phyloP scores from a whole-genome alignment of 2,329 filamentous ascomycete genomes.

The Meredithiella fracta region DNA sequence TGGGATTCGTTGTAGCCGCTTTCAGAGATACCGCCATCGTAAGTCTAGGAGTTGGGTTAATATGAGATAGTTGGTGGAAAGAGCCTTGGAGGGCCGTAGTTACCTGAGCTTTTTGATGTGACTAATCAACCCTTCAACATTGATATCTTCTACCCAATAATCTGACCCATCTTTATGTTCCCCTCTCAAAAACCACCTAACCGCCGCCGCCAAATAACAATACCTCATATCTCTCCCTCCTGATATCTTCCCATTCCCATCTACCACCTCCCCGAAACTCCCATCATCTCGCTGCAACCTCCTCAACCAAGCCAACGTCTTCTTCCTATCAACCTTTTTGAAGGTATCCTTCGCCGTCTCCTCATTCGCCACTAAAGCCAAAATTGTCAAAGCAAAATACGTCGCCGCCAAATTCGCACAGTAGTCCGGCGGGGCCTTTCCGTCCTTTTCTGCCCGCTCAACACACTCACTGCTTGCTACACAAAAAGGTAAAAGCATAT shows the following conservation, averaged over 20 bases:
- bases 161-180: conserved; percentile 32
- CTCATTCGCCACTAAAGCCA: conserved; percentile 39
- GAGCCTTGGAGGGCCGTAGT: no score
- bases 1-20: conserved; percentile 68
- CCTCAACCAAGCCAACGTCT: conserved; percentile 58
- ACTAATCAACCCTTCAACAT: conserved; percentile 50
- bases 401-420: conserved; percentile 66
- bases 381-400: conserved; percentile 65
- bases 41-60: conserved; percentile 36
- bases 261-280: conserved; percentile 74
- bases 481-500: conserved; percentile 32
- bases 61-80: no score
- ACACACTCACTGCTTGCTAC: conserved; percentile 16
- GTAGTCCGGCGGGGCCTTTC: conserved; percentile 3
- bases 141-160: conserved; percentile 50
- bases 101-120: conserved; percentile 52
- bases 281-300: conserved; percentile 67
- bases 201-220: conserved; percentile 67
- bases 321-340: conserved; percentile 46
- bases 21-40: conserved; percentile 73
- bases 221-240: conserved; percentile 77
- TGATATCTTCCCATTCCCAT: conserved; percentile 39
- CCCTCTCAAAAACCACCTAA: conserved; percentile 68
- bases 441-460: not conserved
- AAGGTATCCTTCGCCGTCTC: conserved; percentile 30